Conservation (phyloP, 1,284 basidiomycete species). For the Ceratorhiza oryzae-sativae region DNA sequence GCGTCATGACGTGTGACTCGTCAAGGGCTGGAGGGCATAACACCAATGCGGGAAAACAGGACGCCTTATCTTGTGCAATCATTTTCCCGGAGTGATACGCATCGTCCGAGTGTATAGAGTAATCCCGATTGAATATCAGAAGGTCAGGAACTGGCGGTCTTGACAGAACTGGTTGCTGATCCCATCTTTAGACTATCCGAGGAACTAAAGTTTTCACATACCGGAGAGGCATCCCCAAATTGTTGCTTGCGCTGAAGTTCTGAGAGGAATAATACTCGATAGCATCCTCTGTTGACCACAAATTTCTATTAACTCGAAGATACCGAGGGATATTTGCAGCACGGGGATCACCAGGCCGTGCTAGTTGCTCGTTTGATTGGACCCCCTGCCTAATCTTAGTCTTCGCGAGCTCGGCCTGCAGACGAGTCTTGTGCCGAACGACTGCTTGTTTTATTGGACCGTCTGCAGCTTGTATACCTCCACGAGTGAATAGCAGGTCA, state of each 20-base stretch:
- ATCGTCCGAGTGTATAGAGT: slow-evolving; percentile 66
- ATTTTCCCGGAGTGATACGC: slow-evolving; percentile 78
- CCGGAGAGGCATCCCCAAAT: background rate
- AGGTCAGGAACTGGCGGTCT: slow-evolving; percentile 85
- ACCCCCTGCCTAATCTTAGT: slow-evolving; percentile 82
- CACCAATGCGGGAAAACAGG: slow-evolving; percentile 92
- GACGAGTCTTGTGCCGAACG: slow-evolving; percentile 83
- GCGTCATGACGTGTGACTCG: slow-evolving; percentile 72
- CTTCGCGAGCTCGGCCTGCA: slow-evolving; percentile 83
- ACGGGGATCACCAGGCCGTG: slow-evolving; percentile 62
- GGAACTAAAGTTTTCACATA: background rate
- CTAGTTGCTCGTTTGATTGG: slow-evolving; percentile 70
- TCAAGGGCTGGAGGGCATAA: slow-evolving; percentile 68
- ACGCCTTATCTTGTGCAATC: slow-evolving; percentile 97
- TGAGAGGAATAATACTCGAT: slow-evolving; percentile 59
- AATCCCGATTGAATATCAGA: slow-evolving; percentile 73
- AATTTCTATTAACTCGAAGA: slow-evolving; percentile 80
- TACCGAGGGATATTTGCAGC: slow-evolving; percentile 84
- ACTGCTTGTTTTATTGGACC: slow-evolving; percentile 86
- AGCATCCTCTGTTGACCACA: slow-evolving; percentile 70
- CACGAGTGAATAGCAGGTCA: slow-evolving; percentile 79
- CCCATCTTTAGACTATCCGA: slow-evolving; percentile 51
- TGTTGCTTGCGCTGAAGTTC: slow-evolving; percentile 59
- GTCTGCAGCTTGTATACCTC: slow-evolving; percentile 83
- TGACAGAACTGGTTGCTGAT: slow-evolving; percentile 68